Evolutionary conservation across 768 basidiomycete genomes (phyloP), one percentile per base, ranked within the genome.

Genomic region (Chlorophyllum brunneum): DNA sequence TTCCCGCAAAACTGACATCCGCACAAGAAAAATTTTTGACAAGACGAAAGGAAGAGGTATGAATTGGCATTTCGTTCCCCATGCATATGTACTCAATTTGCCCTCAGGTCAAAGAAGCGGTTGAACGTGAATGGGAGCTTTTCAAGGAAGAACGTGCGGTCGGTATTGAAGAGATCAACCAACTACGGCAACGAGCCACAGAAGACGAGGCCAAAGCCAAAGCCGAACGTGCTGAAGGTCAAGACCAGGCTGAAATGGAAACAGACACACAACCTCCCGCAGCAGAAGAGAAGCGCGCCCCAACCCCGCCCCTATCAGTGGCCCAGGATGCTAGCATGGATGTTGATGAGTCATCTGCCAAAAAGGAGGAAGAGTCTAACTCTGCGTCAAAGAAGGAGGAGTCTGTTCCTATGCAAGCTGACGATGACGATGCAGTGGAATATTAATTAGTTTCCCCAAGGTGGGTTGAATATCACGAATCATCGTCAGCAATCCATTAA

Each of bases 351-450:
- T 62, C 64, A 37, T 52, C 68, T 57, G 61, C 36, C 37, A 55
- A 54, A 26, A 59, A 67, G 61, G 57, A 69, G 64, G 60, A 67
- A 61, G 53, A 60, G 18, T 56, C 59, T 33, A 72, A 73, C 58
- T 72, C 77, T 49, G n/a, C 43, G 6, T 61, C 62, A 54, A 75
- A 75, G 61, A 80, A 81, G 60, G 81, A 81, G 44, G 80, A 82
- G 50, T 59, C 74, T 24, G 65, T 74, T 31, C 64, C 75, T 6
- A 76, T 79, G 69, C 81, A 78, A 57, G 83, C 80, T 43, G 86
- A 88, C 53, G 88, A 86, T 57, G 88, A 89, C 56, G 88, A 89
- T 63, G 88, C 86, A 9, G 86, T 90, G 39, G 88, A 90, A 70
- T 90, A 89, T 70, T 88, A 76, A 67, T 61, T 59, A 59, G 51